Evolutionary conservation across 257 asterid genomes (phyloP), one percentile per base, ranked within the genome.

Genomic region (Scutellaria baicalensis): DNA sequence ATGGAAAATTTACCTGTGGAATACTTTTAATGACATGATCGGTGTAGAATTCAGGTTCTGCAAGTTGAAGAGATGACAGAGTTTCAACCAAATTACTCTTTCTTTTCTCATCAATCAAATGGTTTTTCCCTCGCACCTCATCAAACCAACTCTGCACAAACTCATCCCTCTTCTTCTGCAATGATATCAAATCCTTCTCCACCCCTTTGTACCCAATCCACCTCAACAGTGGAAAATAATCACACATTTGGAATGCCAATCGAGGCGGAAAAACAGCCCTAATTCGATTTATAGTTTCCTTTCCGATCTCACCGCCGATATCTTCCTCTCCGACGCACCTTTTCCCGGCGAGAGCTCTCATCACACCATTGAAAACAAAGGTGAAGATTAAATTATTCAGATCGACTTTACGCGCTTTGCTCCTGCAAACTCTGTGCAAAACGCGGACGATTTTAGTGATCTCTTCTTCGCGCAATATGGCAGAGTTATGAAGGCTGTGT

Each of bases 401-500:
- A 64, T 82, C 85, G 59, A 72, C 80, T 38, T 44, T 79, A 36
- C 4, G 18, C 56, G 13, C 36, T 17, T 61, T 48, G 18, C 12
- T n/a, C 7, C 51, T 59, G 1, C 67, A 54, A 3, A 6, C 45
- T 33, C 42, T 43, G 16, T 23, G 13, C 14, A 84, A 14, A 0
- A 35, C 63, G 2, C 85, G 76, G 6, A 79, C 42, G 13, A 84
- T 12, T 8, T 62, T 27, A 18, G 31, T 47, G 10, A 67, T 42
- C 38, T 75, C 85, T 14, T 86, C 75, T 39, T 78, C 81, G 39
- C 90, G 75, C 8, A 75, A 39, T 0, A 4, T 8, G 6, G 85
- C 81, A 2, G 88, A 80, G 33, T 57, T 76, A 2, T 69, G 79
- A 20, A 86, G 78, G 66, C 87, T 75, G 63, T 66, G 65, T 1